Conservation (phyloP, 176 grass and related monocot genomes). For the Bothriochloa decipiens region DNA sequence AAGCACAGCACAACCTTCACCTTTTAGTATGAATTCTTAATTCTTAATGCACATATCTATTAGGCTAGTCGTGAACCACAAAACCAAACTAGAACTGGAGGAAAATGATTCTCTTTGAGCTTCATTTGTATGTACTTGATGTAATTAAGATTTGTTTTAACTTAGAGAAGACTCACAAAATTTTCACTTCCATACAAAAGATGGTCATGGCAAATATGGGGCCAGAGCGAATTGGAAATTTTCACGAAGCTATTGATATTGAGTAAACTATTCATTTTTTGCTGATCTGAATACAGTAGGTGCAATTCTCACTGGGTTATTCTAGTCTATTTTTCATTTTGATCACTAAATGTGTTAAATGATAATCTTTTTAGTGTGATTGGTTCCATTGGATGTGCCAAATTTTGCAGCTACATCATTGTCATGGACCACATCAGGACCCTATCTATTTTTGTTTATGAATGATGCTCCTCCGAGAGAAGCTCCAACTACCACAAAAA, state of each 20-base stretch:
- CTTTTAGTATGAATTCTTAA: not conserved
- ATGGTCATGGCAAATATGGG: not conserved
- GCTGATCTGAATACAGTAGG: conserved; percentile 42
- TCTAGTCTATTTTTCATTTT: conserved; percentile 14
- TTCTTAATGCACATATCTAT: not conserved
- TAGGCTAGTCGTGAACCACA: not conserved
- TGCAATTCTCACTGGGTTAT: conserved; percentile 36
- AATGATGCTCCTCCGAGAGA: conserved; percentile 24
- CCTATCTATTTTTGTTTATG: conserved; percentile 35
- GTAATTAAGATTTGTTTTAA: not conserved
- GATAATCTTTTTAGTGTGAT: conserved; percentile 37
- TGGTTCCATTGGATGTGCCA: conserved; percentile 5
- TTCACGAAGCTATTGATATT: conserved; percentile 2
- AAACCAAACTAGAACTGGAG: not conserved
- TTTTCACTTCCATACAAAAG: not conserved
- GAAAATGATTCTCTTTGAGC: not conserved
- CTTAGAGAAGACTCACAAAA: not conserved
- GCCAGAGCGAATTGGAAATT: conserved; percentile 36
- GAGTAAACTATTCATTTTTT: conserved; percentile 31
- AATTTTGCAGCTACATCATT: too few species aligned
- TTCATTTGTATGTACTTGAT: not conserved
- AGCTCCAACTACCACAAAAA: conserved; percentile 35
- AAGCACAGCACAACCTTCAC: not conserved
- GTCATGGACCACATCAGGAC: conserved; percentile 36
- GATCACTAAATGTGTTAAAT: conserved; percentile 31